A percentile compares a stretch with the other conserved stretches of the same genome.
Evolutionary conservation across 2,329 filamentous ascomycete genomes (phyloP).

Genomic region (Hypocrella siamensis): DNA sequence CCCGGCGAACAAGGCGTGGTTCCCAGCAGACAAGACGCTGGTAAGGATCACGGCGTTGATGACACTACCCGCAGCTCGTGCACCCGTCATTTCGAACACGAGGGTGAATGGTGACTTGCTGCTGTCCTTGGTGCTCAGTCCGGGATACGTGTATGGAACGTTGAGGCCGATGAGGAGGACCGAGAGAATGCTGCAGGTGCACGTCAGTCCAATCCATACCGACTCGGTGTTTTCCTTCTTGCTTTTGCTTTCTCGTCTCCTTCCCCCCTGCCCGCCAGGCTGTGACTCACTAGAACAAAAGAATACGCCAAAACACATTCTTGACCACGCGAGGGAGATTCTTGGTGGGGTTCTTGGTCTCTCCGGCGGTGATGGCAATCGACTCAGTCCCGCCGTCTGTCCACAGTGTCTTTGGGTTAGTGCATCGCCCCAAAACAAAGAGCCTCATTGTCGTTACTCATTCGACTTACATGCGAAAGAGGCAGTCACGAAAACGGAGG

Average conservation of each 20-base stretch:
- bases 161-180: constrained; percentile 37
- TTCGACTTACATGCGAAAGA: constrained; percentile 36
- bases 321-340: constrained; percentile 47
- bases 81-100: constrained; percentile 42
- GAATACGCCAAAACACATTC: constrained; percentile 49
- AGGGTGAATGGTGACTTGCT: constrained; percentile 32
- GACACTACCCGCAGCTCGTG: constrained; percentile 31
- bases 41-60: constrained; percentile 42
- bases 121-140: constrained; percentile 15
- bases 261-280: no score
- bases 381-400: constrained; percentile 39
- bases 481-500: constrained; percentile 38
- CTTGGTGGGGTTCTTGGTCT: constrained; percentile 45
- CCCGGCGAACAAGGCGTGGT: constrained; percentile 20
- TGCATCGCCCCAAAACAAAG: no score
- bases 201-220: not conserved
- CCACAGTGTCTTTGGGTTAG: not conserved
- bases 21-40: constrained; percentile 20
- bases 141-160: constrained; percentile 34
- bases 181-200: constrained; percentile 16
- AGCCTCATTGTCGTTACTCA: not conserved
- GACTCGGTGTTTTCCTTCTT: not conserved
- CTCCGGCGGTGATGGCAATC: constrained; percentile 50
- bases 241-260: not conserved
- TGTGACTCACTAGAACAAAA: constrained; percentile 28